Evolutionary conservation across 441 rosid species (phyloP), one percentile per base, ranked within the genome.

Genomic region (Brassica balearica): DNA sequence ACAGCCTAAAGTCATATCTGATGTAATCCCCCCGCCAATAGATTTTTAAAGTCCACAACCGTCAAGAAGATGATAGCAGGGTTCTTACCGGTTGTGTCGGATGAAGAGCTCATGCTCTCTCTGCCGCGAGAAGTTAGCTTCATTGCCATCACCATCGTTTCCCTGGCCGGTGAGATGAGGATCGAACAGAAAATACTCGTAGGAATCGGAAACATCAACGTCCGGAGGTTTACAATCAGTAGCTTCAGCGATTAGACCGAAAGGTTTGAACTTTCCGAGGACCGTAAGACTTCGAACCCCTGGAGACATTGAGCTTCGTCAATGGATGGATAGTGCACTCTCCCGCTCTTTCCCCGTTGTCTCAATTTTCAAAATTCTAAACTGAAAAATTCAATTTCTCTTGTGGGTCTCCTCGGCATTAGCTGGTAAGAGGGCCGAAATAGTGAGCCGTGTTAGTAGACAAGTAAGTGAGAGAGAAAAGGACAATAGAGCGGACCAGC

Each of bases 221-320:
- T 60, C 65, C 0, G 80, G 84, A 9, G 90, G 86, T 48, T 92
- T 90, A 66, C 92, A 89, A 75, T 93, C 98, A 6, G 90, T 88
- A 73, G 97, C 91, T 82, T 96, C 97, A 48, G 96, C 97, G 46
- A 96, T 82, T 72, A 96, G 77, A 65, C 98, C 98, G 68, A 90
- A 91, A 19, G 99, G 96, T 89, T 91, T 93, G 88, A 96, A 93
- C 89, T 93, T 96, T 78, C 99, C 98, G 23, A 96, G 91, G 11
- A 92, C 89, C 3, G 91, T 86, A 38, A 96, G 86, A 20, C 87
- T 86, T 20, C 97, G 95, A 77, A 85, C 87, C 59, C 93, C 94
- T 7, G 86, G 79, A 68, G 93, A 59, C 94, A 88, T 91, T 74
- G 19, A 19, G 19, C 19, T 19, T 19, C 19, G 27, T 25, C 27